Evolutionary conservation across 2,329 filamentous ascomycete species (phyloP).

Genomic region (Pseudocercospora vitis): DNA sequence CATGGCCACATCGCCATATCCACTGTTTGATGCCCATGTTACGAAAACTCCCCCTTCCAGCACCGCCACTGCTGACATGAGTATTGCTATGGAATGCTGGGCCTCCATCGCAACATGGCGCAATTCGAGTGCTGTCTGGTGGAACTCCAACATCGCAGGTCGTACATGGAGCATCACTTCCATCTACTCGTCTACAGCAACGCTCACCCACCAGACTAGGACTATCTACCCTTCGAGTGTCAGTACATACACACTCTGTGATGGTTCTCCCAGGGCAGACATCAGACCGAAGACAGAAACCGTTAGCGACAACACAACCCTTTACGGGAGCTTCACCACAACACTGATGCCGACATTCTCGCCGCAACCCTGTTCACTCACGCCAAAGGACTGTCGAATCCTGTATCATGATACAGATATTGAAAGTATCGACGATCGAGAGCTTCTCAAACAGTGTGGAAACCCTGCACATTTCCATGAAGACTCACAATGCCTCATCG

Average conservation of each 20-base stretch:
- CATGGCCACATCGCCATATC: not conserved
- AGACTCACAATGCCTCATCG: not conserved
- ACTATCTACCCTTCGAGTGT: conserved; percentile 21
- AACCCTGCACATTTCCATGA: conserved; percentile 14
- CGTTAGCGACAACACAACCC: not conserved
- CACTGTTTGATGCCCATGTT: not conserved
- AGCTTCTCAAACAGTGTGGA: conserved; percentile 20
- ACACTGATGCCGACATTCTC: conserved; percentile 17
- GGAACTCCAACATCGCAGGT: conserved; percentile 14
- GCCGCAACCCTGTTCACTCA: conserved; percentile 18
- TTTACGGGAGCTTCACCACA: not conserved
- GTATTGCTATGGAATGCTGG: conserved; percentile 15
- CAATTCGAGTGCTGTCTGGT: conserved; percentile 10
- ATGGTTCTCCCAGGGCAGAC: conserved; percentile 28
- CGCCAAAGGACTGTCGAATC: conserved; percentile 20
- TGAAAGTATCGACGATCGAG: conserved; percentile 3
- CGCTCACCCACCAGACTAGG: not conserved
- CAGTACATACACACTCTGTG: conserved; percentile 29
- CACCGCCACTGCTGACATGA: not conserved
- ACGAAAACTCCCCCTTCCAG: no score
- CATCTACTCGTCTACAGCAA: not conserved
- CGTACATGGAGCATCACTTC: conserved; percentile 13
- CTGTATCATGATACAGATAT: conserved; percentile 20
- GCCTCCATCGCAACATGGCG: conserved; percentile 16
- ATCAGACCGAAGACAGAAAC: conserved; percentile 18